A percentile compares a stretch with the other conserved stretches of the same genome.
Conservation (phyloP, 2,329 filamentous ascomycete genomes). For the Colletotrichum siamense region DNA sequence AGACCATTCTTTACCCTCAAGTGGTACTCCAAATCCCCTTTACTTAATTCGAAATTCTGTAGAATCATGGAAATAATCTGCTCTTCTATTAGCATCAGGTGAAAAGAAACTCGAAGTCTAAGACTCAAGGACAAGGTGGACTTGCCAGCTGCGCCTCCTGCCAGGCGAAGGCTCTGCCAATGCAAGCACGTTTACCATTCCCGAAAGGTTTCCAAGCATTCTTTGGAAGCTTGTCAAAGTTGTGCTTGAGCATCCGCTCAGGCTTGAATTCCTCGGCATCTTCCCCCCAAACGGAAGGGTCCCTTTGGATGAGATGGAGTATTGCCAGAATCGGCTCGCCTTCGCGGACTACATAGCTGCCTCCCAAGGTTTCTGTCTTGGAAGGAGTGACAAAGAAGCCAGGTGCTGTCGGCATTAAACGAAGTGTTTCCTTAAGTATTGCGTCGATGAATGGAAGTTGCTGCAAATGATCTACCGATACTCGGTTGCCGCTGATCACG, state of each 20-base stretch:
- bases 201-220: conserved; percentile 57
- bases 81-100: too few relatives aligned
- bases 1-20: too few relatives aligned
- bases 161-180: conserved; percentile 58
- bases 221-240: background rate
- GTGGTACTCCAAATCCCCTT: too few relatives aligned
- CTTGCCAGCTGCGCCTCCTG: conserved; percentile 41
- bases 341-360: conserved; percentile 56
- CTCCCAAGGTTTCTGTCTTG: conserved; percentile 50
- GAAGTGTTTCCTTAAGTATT: conserved; percentile 47
- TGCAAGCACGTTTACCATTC: conserved; percentile 56
- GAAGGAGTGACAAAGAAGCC: conserved; percentile 30
- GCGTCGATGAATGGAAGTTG: background rate
- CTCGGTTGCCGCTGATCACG: fast-evolving
- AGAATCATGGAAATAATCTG: too few relatives aligned
- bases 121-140: too few relatives aligned
- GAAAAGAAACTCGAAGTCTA: too few relatives aligned
- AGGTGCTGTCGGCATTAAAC: conserved; percentile 28
- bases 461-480: background rate
- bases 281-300: conserved; percentile 60
- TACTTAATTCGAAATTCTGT: too few relatives aligned
- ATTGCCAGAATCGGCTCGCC: conserved; percentile 48
- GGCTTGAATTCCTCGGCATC: conserved; percentile 64
- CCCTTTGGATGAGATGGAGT: conserved; percentile 56
- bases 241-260: conserved; percentile 58